Evolutionary conservation across 148 eudicot genomes (phyloP).

Genomic region (Rheum nobile): DNA sequence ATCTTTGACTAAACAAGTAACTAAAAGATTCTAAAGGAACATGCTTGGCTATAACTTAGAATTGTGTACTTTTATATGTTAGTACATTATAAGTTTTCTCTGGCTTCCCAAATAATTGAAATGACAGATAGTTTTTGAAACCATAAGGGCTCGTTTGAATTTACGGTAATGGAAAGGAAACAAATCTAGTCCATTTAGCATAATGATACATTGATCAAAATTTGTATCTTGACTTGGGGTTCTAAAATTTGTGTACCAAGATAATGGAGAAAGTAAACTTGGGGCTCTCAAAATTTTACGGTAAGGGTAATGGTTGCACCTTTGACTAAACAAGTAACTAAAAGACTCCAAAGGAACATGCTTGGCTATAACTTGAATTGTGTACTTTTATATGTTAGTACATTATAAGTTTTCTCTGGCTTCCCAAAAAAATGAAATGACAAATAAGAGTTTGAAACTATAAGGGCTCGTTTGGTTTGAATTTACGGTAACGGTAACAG

Average conservation of each 20-base stretch:
- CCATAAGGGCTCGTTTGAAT: no score
- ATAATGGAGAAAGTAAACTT: no score
- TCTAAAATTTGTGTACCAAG: no score
- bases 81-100: no score
- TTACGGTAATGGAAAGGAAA: no score
- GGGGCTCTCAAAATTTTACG: no score
- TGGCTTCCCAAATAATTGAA: background rate
- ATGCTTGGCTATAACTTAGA: background rate
- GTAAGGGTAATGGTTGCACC: background rate
- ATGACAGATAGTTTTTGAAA: background rate
- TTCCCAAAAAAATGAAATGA: background rate
- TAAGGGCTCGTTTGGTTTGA: no score
- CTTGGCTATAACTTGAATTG: background rate
- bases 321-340: background rate
- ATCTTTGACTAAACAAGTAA: background rate
- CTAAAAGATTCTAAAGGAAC: background rate
- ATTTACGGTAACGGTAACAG: no score
- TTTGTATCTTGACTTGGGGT: no score
- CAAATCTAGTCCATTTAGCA: no score
- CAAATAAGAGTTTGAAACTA: background rate
- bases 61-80: background rate
- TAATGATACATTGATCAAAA: no score
- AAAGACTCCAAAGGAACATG: background rate
- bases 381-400: background rate
- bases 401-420: no score